phyloP scores from a whole-genome alignment of 352 stramenopile genomes.

The Globisporangium takayamanum region DNA sequence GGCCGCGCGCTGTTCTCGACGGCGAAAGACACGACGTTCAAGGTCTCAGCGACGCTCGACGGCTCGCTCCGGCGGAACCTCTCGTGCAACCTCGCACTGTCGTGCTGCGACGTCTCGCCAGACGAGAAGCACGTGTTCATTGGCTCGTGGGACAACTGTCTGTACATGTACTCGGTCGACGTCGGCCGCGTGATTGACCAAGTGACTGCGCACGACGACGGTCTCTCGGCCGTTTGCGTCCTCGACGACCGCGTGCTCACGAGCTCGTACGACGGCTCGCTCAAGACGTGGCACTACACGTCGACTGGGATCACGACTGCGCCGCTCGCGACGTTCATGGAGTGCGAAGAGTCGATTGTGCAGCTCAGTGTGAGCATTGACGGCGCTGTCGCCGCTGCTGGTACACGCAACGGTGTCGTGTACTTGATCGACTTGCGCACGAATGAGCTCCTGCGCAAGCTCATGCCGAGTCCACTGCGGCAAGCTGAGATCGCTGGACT shows the following conservation, averaged over 20 bases:
- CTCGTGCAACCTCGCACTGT: conserved; percentile 73
- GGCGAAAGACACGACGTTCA: conserved; percentile 70
- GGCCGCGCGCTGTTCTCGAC: conserved; percentile 64
- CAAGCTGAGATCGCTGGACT: conserved; percentile 50
- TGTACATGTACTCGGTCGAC: conserved; percentile 88
- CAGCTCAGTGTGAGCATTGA: conserved; percentile 65
- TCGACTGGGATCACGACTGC: conserved; percentile 53
- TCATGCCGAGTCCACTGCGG: conserved; percentile 50
- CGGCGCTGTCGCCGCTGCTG: conserved; percentile 48
- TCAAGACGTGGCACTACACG: conserved; percentile 81
- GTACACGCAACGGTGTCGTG: conserved; percentile 55
- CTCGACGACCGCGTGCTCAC: conserved; percentile 69
- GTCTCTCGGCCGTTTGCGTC: conserved; percentile 68
- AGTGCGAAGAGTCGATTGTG: conserved; percentile 68
- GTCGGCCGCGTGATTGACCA: conserved; percentile 76
- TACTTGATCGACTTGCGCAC: conserved; percentile 68
- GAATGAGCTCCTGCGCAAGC: conserved; percentile 54
- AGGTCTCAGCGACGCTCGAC: conserved; percentile 62
- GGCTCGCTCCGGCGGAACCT: conserved; percentile 57
- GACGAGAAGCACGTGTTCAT: conserved; percentile 85
- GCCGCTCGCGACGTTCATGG: conserved; percentile 64
- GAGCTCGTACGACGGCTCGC: conserved; percentile 66
- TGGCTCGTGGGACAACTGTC: conserved; percentile 73
- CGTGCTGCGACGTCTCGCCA: conserved; percentile 67
- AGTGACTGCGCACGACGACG: conserved; percentile 73